Conservation (phyloP, 2,329 filamentous ascomycete species). For the Davidsoniella neocaledoniae region DNA sequence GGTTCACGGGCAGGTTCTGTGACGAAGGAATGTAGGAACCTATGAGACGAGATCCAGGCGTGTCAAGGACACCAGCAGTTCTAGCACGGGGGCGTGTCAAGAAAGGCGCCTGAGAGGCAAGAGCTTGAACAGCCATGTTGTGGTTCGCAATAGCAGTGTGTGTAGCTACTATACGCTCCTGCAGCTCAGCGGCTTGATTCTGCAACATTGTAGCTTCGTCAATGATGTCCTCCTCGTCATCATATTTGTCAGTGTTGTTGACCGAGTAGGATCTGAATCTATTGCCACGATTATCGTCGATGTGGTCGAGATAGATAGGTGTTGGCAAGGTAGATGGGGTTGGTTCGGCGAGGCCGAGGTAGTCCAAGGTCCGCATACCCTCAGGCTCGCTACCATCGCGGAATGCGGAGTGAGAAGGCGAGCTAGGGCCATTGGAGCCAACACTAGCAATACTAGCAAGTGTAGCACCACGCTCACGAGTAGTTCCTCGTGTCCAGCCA, state of each 20-base stretch:
- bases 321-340: slow-evolving; percentile 68
- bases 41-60: slow-evolving; percentile 47
- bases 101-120: slow-evolving; percentile 65
- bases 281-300: slow-evolving; percentile 63
- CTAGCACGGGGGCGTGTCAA: slow-evolving; percentile 66
- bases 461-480: slow-evolving; percentile 71
- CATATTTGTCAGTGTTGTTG: slow-evolving; percentile 96
- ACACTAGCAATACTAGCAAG: slow-evolving; percentile 70
- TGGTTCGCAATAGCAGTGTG: slow-evolving; percentile 68
- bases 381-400: slow-evolving; percentile 77
- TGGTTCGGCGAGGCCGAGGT: slow-evolving; percentile 85
- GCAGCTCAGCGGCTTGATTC: slow-evolving; percentile 40
- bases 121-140: slow-evolving; percentile 84
- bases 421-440: slow-evolving; percentile 76
- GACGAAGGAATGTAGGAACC: slow-evolving; percentile 58
- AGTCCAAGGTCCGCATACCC: slow-evolving; percentile 81
- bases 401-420: slow-evolving; percentile 71
- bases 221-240: slow-evolving; percentile 70
- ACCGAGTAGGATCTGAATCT: slow-evolving; percentile 95
- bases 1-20: slow-evolving; percentile 52
- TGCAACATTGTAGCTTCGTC: slow-evolving; percentile 35
- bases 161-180: slow-evolving; percentile 46
- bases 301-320: slow-evolving; percentile 51
- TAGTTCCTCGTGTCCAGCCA: slow-evolving; percentile 49
- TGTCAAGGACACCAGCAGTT: slow-evolving; percentile 82